Percentiles rank a stretch among this genome's conserved stretches.
Evolutionary conservation across 202 grass and related monocot species (phyloP).

Genomic region (Saccharum hybrid): DNA sequence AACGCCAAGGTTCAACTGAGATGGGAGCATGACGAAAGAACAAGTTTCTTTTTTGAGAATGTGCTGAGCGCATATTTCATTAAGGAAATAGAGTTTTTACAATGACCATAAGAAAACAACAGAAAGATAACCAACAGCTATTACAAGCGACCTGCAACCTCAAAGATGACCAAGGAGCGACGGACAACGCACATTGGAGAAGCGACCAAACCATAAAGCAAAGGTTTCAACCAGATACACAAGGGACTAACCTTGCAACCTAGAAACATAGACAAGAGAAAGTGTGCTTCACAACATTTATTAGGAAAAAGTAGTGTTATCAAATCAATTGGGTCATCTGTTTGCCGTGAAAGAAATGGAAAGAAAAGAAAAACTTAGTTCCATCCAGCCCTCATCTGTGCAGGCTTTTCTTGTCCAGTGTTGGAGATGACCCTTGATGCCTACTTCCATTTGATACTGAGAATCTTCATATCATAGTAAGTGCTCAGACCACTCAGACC

Average conservation of each 20-base stretch:
- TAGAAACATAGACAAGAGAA: too few species aligned
- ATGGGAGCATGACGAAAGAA: background rate
- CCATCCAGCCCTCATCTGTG: background rate
- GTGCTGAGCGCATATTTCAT: background rate
- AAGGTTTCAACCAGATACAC: too few species aligned
- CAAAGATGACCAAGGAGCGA: background rate
- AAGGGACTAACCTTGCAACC: background rate
- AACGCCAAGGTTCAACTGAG: background rate
- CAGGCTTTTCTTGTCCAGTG: background rate
- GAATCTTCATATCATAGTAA: background rate
- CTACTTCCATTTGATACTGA: background rate
- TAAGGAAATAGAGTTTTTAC: background rate
- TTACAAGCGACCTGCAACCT: background rate
- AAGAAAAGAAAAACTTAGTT: background rate
- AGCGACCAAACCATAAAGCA: too few species aligned
- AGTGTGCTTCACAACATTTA: background rate
- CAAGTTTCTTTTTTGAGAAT: background rate
- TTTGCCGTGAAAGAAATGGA: background rate
- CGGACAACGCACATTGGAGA: too few species aligned
- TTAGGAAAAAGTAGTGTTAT: background rate
- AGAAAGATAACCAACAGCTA: background rate
- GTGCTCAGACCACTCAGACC: conserved; percentile 9
- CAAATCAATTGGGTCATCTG: background rate
- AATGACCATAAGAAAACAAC: background rate
- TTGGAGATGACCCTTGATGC: conserved; percentile 26